Evolutionary conservation across 2,329 filamentous ascomycete species (phyloP).

Genomic region (Monilinia vaccinii-corymbosi): DNA sequence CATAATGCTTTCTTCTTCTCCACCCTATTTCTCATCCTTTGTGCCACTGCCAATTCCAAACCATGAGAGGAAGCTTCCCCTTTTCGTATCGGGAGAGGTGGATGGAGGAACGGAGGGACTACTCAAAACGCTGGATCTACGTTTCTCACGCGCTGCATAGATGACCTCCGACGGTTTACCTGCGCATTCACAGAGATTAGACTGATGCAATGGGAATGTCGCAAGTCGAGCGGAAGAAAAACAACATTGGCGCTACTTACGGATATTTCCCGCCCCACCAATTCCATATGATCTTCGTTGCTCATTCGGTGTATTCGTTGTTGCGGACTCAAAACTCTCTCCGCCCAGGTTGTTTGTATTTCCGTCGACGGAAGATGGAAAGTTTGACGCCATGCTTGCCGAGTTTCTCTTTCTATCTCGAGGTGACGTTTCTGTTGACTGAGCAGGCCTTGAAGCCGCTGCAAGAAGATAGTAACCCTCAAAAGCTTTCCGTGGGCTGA

Average conservation of each 20-base stretch:
- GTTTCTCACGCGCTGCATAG: slow-evolving; percentile 14
- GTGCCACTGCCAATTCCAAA: background rate
- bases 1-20: background rate
- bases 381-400: background rate
- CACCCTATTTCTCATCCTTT: background rate
- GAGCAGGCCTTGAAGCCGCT: background rate
- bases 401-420: background rate
- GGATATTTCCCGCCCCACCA: slow-evolving; percentile 28
- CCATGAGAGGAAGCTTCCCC: background rate
- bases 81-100: slow-evolving; percentile 17
- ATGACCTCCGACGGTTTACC: slow-evolving; percentile 26
- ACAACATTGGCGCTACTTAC: slow-evolving; percentile 12
- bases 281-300: slow-evolving; percentile 26
- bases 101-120: slow-evolving; percentile 10
- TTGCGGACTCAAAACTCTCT: background rate
- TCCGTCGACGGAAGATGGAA: background rate
- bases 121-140: slow-evolving; percentile 21
- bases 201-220: background rate
- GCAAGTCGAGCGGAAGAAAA: background rate
- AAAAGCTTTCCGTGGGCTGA: background rate
- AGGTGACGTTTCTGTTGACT: background rate
- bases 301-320: slow-evolving; percentile 4
- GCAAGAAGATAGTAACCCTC: slow-evolving; percentile 1
- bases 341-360: background rate
- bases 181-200: slow-evolving; percentile 6